Evolutionary conservation across 1,139 yeast genomes (phyloP), one percentile per base, ranked within the genome.

Genomic region (Kodamaea sp.): DNA sequence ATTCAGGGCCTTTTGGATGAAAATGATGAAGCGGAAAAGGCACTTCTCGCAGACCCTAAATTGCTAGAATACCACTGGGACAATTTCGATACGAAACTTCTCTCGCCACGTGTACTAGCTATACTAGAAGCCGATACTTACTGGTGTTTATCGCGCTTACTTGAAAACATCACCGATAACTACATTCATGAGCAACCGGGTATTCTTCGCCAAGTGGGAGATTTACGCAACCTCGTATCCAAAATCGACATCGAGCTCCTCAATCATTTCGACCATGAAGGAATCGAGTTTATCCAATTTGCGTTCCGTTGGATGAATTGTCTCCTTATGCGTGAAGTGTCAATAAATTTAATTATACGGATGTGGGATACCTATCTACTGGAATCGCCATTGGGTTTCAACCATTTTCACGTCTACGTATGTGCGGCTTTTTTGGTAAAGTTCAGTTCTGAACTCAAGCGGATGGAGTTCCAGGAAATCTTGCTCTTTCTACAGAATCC

Each of bases 241-340:
- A 74, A 95, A 42, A 90, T 92, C 35, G 97, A 94, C 53, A 60
- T 73, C 3, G 82, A 77, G 20, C 66, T 92, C 26, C 80, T 82
- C 27, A 68, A 70, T 28, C 98, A 92, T 62, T 76, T 92, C 45
- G 83, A 83, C 37, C 55, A 61, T 2, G 97, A 92, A 57, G 85
- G 84, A 27, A 79, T 92, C 13, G 97, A 92, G 57, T 92, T 92
- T 54, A 80, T 94, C 46, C 98, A 94, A 57, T 92, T 92, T 61
- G 78, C 96, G 19, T 94, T 92, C 63, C 73, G 99, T 46, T 92
- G 99, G 99, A 94, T 94, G 97, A 92, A 94, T 61, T 92, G 99
- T 63, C 66, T 92, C 50, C 67, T 92, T 35, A 92, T 92, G 99
- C 75, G 99, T 46, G 99, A 92, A 54, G 71, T 92, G 28, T 79